These are phyloP conservation scores for Hyphopichia burtonii DNA, from an alignment of 1,139 yeast species.

Conservation along the genomic window DNA sequence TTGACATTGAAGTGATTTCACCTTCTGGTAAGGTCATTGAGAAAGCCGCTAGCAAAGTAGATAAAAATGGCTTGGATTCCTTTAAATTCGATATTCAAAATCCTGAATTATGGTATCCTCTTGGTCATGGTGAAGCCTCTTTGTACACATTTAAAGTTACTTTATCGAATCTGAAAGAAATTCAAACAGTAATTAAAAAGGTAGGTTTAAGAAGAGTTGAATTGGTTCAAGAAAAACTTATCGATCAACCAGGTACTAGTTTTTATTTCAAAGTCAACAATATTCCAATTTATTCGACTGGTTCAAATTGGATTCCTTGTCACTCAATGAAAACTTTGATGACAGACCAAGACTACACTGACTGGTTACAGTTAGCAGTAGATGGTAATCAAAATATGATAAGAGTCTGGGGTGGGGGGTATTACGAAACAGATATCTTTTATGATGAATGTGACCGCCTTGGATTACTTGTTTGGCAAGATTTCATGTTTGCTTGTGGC, in stretches of 20 bases:
- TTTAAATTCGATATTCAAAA: constrained; percentile 8
- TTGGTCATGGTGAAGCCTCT: constrained; percentile 34
- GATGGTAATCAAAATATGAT: constrained; percentile 46
- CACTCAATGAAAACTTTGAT: constrained; percentile 36
- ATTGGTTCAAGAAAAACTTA: constrained; percentile 33
- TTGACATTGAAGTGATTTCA: background rate
- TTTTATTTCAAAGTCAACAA: constrained; percentile 44
- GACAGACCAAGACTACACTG: constrained; percentile 28
- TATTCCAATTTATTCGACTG: constrained; percentile 34
- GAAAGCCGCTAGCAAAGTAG: too few species aligned
- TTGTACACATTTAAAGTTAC: constrained; percentile 25
- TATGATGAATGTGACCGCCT: constrained; percentile 43
- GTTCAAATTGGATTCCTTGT: constrained; percentile 51
- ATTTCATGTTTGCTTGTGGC: constrained; percentile 55
- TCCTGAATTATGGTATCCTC: constrained; percentile 44
- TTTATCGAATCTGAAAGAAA: constrained; percentile 10
- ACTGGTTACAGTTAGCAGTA: constrained; percentile 31
- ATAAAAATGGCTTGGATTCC: background rate
- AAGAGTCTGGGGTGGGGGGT: constrained; percentile 53
- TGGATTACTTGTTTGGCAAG: constrained; percentile 51
- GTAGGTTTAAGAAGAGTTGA: constrained; percentile 41
- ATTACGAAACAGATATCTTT: constrained; percentile 39
- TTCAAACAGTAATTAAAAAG: too few species aligned
- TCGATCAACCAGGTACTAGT: constrained; percentile 29
- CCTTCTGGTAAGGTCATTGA: background rate